phyloP scores from a whole-genome alignment of 768 basidiomycete genomes.

The Lactifluus echinatus region DNA sequence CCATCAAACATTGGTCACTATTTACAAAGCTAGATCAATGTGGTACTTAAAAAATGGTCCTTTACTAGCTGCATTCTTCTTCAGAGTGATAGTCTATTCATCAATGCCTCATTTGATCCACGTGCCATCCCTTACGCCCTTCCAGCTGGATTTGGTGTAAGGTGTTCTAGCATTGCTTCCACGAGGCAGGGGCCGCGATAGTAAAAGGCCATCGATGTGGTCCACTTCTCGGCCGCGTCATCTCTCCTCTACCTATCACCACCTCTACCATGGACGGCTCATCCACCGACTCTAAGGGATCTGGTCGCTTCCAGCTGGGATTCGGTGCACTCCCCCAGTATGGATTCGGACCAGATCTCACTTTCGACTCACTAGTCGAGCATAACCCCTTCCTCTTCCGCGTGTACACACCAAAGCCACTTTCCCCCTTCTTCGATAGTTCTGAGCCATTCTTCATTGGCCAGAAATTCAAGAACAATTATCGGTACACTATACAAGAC shows the following conservation, averaged over 20 bases:
- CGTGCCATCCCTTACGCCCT: neutral
- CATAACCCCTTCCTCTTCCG: conserved; percentile 73
- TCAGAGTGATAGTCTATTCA: neutral
- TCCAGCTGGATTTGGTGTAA: neutral
- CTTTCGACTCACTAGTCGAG: conserved; percentile 52
- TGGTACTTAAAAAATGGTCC: neutral
- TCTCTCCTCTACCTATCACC: conserved; percentile 15
- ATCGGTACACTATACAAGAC: conserved; percentile 24
- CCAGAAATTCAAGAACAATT: conserved; percentile 43
- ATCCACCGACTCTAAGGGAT: conserved; percentile 18
- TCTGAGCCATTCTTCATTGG: conserved; percentile 62
- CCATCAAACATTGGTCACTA: neutral
- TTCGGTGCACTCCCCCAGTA: conserved; percentile 51
- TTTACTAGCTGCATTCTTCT: neutral
- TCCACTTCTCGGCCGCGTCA: conserved; percentile 6
- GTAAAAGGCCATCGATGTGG: conserved; percentile 19
- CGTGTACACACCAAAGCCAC: conserved; percentile 65
- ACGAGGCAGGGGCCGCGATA: conserved; percentile 17
- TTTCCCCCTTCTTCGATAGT: conserved; percentile 42
- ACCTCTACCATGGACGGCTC: conserved; percentile 10
- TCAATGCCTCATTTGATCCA: conserved; percentile 12
- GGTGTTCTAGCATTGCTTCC: conserved; percentile 14
- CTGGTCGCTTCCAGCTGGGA: conserved; percentile 21
- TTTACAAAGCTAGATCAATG: neutral
- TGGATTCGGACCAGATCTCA: conserved; percentile 56